Evolutionary conservation across 1,139 yeast species (phyloP).

Genomic region (Arxiozyma bovina): DNA sequence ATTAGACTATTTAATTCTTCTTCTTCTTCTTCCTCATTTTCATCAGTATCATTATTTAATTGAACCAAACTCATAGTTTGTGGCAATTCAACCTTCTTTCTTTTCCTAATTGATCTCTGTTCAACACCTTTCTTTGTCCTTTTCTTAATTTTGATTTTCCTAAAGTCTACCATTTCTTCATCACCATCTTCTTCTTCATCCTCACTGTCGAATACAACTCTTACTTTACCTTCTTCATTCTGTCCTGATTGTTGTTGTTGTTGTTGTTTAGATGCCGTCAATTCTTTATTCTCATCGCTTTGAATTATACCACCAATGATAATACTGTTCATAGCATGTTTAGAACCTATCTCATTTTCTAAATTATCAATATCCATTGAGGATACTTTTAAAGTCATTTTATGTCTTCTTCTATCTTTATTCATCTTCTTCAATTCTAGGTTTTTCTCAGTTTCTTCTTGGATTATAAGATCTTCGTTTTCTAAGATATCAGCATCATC

Average conservation of each 20-base stretch:
- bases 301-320: slow-evolving; percentile 1
- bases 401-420: slow-evolving; percentile 19
- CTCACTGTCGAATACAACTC: slow-evolving; percentile 13
- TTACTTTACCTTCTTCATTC: slow-evolving; percentile 11
- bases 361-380: slow-evolving; percentile 42
- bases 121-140: slow-evolving; percentile 17
- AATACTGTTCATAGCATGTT: slow-evolving; percentile 3
- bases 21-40: slow-evolving; percentile 20
- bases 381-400: slow-evolving; percentile 12
- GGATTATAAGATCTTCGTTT: slow-evolving; percentile 13
- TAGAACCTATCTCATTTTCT: slow-evolving; percentile 18
- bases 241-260: background rate
- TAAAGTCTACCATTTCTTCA: slow-evolving; percentile 20
- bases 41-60: slow-evolving; percentile 33
- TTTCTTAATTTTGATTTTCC: slow-evolving; percentile 27
- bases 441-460: slow-evolving; percentile 16
- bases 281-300: background rate
- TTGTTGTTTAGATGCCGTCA: background rate
- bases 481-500: slow-evolving; percentile 27
- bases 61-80: slow-evolving; percentile 32
- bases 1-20: slow-evolving; percentile 22
- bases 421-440: slow-evolving; percentile 20
- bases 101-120: slow-evolving; percentile 8
- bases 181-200: slow-evolving; percentile 23
- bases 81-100: slow-evolving; percentile 11